phyloP scores from a whole-genome alignment of 2,329 filamentous ascomycete genomes.

The Fusarium pseudoanthophilum region DNA sequence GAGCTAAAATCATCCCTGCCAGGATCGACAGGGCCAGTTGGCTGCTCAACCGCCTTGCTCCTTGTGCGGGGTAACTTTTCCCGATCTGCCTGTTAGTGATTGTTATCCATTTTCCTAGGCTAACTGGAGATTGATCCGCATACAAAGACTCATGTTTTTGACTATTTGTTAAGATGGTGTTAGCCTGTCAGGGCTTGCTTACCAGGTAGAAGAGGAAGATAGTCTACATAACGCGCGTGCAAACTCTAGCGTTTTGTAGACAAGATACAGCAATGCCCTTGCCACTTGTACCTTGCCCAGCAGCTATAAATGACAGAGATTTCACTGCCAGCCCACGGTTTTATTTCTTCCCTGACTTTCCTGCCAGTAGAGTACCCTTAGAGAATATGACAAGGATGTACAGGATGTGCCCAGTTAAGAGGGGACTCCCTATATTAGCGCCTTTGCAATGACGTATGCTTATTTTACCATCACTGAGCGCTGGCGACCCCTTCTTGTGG shows the following conservation, averaged over 20 bases:
- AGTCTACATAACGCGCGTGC: not conserved
- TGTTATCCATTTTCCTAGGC: not conserved
- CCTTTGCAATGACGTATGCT: not conserved
- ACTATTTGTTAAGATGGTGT: accelerated
- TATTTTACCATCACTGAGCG: accelerated
- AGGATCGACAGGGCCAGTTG: not conserved
- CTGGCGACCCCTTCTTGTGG: not conserved
- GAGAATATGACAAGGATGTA: not conserved
- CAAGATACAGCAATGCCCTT: not conserved
- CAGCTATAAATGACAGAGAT: accelerated
- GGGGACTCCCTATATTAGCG: not conserved
- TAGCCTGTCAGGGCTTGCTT: accelerated
- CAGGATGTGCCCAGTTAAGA: not conserved
- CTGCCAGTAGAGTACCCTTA: not conserved
- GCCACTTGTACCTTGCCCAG: not conserved
- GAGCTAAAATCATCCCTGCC: not conserved
- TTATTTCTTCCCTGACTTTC: accelerated
- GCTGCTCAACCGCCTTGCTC: not conserved
- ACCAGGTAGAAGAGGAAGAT: accelerated
- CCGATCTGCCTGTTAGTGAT: accelerated
- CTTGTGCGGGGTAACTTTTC: not conserved
- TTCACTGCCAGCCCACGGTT: not conserved
- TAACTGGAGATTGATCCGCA: accelerated
- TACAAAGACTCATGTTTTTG: accelerated
- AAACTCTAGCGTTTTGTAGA: accelerated